phyloP scores from a whole-genome alignment of 1,139 yeast species.

The Diutina ranongensis region DNA sequence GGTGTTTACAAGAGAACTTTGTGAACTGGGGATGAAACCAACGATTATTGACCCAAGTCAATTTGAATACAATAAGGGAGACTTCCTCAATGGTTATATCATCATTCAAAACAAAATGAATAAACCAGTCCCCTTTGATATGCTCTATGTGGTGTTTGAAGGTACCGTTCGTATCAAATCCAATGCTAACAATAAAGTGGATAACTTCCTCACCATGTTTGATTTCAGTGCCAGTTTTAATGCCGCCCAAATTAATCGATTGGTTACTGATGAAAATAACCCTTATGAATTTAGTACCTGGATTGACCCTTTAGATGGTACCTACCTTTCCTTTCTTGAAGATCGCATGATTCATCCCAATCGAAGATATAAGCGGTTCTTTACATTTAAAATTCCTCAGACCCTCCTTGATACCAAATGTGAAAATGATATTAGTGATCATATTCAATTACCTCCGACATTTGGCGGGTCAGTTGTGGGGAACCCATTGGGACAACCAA shows the following conservation, averaged over 20 bases:
- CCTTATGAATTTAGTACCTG: slow-evolving; percentile 8
- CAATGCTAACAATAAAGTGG: slow-evolving; percentile 10
- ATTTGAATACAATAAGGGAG: slow-evolving; percentile 43
- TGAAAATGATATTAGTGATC: slow-evolving; percentile 13
- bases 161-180: slow-evolving; percentile 17
- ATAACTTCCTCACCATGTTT: slow-evolving; percentile 30
- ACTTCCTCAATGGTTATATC: slow-evolving; percentile 40
- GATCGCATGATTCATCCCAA: slow-evolving; percentile 12
- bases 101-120: slow-evolving; percentile 31
- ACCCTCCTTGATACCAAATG: slow-evolving; percentile 14
- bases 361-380: slow-evolving; percentile 10
- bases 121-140: slow-evolving; percentile 36
- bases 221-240: slow-evolving; percentile 33
- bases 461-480: slow-evolving; percentile 10
- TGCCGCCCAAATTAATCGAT: slow-evolving; percentile 20
- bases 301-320: slow-evolving; percentile 20
- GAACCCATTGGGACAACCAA: not conserved
- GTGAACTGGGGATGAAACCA: slow-evolving; percentile 19
- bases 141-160: slow-evolving; percentile 48
- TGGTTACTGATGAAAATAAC: slow-evolving; percentile 13
- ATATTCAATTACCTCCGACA: slow-evolving; percentile 15
- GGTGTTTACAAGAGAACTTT: slow-evolving; percentile 26
- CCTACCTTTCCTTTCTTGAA: slow-evolving; percentile 11
- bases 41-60: slow-evolving; percentile 23
- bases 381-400: slow-evolving; percentile 16